A percentile compares a stretch with the other conserved stretches of the same genome.
phyloP scores from a whole-genome alignment of 1,284 basidiomycete genomes.

The Marasmius tenuissimus region DNA sequence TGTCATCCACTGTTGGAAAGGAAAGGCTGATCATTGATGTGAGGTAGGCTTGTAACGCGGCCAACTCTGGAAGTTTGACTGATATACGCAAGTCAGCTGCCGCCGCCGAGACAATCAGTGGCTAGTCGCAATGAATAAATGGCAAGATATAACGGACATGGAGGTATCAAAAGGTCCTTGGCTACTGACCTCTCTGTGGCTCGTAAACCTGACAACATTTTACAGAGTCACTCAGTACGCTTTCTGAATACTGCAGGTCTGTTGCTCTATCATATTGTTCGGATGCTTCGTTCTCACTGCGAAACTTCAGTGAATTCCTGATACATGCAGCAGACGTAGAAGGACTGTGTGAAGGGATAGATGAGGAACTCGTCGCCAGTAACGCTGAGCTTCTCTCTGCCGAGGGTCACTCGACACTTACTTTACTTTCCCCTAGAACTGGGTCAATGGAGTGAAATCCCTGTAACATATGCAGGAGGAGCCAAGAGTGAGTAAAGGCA shows the following conservation, averaged over 20 bases:
- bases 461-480: slow-evolving; percentile 96
- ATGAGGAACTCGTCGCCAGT: slow-evolving; percentile 87
- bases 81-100: slow-evolving; percentile 58
- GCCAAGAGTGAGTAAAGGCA: slow-evolving; percentile 67
- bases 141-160: slow-evolving; percentile 97
- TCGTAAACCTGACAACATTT: neutral
- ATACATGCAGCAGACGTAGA: slow-evolving; percentile 99
- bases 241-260: slow-evolving; percentile 77
- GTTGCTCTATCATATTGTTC: neutral
- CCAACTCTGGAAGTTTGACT: neutral
- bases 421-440: slow-evolving; percentile 54
- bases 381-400: slow-evolving; percentile 24
- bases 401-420: neutral
- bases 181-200: neutral
- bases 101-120: slow-evolving; percentile 76
- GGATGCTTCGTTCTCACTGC: neutral
- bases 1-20: slow-evolving; percentile 76
- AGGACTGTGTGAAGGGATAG: slow-evolving; percentile 95
- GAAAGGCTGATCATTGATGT: slow-evolving; percentile 95
- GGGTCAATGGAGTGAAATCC: slow-evolving; percentile 89
- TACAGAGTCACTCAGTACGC: slow-evolving; percentile 67
- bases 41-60: slow-evolving; percentile 51
- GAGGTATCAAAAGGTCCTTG: slow-evolving; percentile 76
- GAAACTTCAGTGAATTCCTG: slow-evolving; percentile 78
- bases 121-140: slow-evolving; percentile 99